Evolutionary conservation across 768 basidiomycete genomes (phyloP).

Genomic region (Mycena haematopus): DNA sequence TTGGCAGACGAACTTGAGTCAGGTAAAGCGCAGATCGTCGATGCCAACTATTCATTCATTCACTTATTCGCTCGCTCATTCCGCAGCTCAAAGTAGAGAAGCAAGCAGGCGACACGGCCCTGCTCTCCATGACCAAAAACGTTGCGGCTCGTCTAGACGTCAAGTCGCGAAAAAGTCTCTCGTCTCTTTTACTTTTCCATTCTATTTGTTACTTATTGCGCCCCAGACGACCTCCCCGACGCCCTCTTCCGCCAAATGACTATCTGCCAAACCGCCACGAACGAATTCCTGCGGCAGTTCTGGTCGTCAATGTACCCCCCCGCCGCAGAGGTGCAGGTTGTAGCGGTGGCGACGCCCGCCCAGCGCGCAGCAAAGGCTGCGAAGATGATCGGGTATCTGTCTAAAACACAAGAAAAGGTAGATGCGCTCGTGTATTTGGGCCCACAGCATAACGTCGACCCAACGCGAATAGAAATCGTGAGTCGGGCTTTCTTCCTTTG

Average conservation of each 20-base stretch:
- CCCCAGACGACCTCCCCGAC: slow-evolving; percentile 79
- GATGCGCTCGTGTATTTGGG: slow-evolving; percentile 74
- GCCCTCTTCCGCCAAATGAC: slow-evolving; percentile 82
- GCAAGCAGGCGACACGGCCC: slow-evolving; percentile 70
- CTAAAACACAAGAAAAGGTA: slow-evolving; percentile 83
- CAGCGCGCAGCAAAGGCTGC: slow-evolving; percentile 80
- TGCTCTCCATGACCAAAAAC: slow-evolving; percentile 79
- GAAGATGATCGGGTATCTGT: slow-evolving; percentile 88
- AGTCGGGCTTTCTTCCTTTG: slow-evolving; percentile 34
- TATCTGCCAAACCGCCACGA: slow-evolving; percentile 90
- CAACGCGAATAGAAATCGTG: slow-evolving; percentile 67
- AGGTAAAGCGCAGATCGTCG: slow-evolving; percentile 45
- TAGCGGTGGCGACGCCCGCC: slow-evolving; percentile 58
- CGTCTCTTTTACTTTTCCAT: neutral
- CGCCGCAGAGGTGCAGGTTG: slow-evolving; percentile 57
- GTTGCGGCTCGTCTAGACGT: slow-evolving; percentile 76
- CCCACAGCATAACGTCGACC: slow-evolving; percentile 66
- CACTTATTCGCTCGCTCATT: neutral
- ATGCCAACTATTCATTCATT: too few relatives aligned
- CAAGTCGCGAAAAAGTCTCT: slow-evolving; percentile 65
- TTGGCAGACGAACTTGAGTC: slow-evolving; percentile 64
- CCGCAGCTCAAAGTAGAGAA: slow-evolving; percentile 70
- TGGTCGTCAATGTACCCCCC: slow-evolving; percentile 90
- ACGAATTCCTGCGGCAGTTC: slow-evolving; percentile 96
- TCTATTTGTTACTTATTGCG: neutral